phyloP scores from a whole-genome alignment of 2,329 filamentous ascomycete genomes.

The Annulohypoxylon truncatum region DNA sequence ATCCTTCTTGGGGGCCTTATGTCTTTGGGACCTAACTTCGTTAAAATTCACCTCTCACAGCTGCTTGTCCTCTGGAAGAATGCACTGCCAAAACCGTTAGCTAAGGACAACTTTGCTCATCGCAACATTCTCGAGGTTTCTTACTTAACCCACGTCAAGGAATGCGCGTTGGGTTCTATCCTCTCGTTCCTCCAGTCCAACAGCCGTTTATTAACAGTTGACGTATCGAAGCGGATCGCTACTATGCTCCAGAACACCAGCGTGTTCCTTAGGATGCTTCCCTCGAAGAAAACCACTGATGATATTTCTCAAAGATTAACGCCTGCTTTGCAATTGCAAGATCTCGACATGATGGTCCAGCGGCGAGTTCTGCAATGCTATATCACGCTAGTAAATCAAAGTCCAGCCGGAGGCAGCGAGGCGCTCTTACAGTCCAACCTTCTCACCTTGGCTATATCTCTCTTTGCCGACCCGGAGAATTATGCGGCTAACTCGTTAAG shows the following conservation, averaged over 20 bases:
- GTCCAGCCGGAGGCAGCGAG: constrained; percentile 85
- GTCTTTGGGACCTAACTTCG: constrained; percentile 96
- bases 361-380: constrained; percentile 95
- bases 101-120: constrained; percentile 88
- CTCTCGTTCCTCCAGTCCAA: constrained; percentile 95
- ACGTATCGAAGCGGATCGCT: constrained; percentile 92
- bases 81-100: constrained; percentile 91
- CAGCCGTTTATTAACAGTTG: constrained; percentile 87
- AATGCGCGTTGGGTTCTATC: constrained; percentile 92
- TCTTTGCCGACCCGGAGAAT: constrained; percentile 92
- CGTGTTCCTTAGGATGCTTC: constrained; percentile 86
- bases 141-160: constrained; percentile 92
- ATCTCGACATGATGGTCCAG: constrained; percentile 93
- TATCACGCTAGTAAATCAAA: constrained; percentile 88
- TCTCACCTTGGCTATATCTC: constrained; percentile 86
- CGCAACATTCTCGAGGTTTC: constrained; percentile 88
- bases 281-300: constrained; percentile 84
- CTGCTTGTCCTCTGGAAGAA: constrained; percentile 97
- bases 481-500: constrained; percentile 87
- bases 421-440: constrained; percentile 91
- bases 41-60: constrained; percentile 97
- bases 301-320: constrained; percentile 86
- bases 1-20: constrained; percentile 96
- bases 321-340: constrained; percentile 86
- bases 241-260: constrained; percentile 96